Conservation (phyloP, 345 rosid genomes). For the Eucalyptus globulus region DNA sequence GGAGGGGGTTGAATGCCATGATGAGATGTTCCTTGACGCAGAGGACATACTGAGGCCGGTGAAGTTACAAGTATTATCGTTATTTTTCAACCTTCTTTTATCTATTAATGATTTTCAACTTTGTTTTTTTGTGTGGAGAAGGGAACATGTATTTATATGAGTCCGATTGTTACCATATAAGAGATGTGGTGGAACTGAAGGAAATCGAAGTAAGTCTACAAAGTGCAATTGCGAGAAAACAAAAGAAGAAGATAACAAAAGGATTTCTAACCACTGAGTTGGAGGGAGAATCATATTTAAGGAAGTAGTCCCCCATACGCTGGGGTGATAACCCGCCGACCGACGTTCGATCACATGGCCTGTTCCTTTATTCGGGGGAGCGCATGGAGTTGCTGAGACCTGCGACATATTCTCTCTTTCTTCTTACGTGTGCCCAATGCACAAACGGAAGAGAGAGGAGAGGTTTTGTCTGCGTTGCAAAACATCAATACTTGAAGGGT, state of each 20-base stretch:
- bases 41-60: background rate
- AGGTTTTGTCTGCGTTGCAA: too few relatives aligned
- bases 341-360: background rate
- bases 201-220: background rate
- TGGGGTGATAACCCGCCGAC: background rate
- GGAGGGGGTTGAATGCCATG: background rate
- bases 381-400: background rate
- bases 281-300: background rate
- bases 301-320: constrained; percentile 7
- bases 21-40: background rate
- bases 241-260: background rate
- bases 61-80: background rate
- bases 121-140: background rate
- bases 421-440: background rate
- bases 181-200: background rate
- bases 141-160: background rate
- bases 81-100: background rate
- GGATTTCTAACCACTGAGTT: background rate
- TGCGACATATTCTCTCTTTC: background rate
- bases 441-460: background rate
- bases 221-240: background rate
- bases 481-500: too few relatives aligned
- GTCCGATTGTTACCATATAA: background rate
- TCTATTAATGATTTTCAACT: background rate
- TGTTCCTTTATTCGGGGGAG: background rate